Percentiles rank a stretch among this genome's conserved stretches.
Evolutionary conservation across 176 grass and related monocot genomes (phyloP).

Genomic region (Raddia guianensis): DNA sequence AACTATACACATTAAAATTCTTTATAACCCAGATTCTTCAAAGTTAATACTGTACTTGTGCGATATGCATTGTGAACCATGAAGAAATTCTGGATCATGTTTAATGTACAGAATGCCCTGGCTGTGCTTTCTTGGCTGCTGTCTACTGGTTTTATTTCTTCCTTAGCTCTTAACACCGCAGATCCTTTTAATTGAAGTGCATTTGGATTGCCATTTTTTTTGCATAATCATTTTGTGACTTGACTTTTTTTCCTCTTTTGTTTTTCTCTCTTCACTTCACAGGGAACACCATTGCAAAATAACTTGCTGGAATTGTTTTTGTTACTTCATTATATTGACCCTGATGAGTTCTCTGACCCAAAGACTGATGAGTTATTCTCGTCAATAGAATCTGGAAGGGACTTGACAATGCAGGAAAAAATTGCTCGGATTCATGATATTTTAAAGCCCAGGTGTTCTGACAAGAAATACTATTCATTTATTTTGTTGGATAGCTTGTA

Average conservation of each 20-base stretch:
- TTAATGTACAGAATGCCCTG: not conserved
- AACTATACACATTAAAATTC: not conserved
- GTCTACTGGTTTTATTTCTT: slow-evolving; percentile 6
- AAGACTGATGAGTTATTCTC: slow-evolving; percentile 57
- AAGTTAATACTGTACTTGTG: not conserved
- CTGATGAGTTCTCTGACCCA: slow-evolving; percentile 63
- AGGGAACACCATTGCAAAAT: slow-evolving; percentile 76
- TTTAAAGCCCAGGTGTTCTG: slow-evolving; percentile 62
- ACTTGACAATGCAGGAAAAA: slow-evolving; percentile 55
- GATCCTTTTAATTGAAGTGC: not conserved
- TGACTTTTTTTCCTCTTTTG: slow-evolving; percentile 2
- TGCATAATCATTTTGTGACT: not conserved
- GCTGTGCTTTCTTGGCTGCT: not conserved
- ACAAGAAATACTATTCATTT: not conserved
- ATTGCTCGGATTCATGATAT: slow-evolving; percentile 60
- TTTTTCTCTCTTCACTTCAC: slow-evolving; percentile 4
- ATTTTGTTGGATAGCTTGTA: slow-evolving; percentile 6
- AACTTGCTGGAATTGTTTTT: slow-evolving; percentile 65
- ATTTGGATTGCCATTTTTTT: not conserved
- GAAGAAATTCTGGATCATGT: not conserved
- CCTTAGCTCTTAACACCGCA: not conserved
- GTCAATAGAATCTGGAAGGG: slow-evolving; percentile 33
- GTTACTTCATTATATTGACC: slow-evolving; percentile 77
- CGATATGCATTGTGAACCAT: not conserved
- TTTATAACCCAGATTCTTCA: not conserved